Evolutionary conservation across 106 monocot genomes (phyloP).

Genomic region (Phalaenopsis aphrodite): DNA sequence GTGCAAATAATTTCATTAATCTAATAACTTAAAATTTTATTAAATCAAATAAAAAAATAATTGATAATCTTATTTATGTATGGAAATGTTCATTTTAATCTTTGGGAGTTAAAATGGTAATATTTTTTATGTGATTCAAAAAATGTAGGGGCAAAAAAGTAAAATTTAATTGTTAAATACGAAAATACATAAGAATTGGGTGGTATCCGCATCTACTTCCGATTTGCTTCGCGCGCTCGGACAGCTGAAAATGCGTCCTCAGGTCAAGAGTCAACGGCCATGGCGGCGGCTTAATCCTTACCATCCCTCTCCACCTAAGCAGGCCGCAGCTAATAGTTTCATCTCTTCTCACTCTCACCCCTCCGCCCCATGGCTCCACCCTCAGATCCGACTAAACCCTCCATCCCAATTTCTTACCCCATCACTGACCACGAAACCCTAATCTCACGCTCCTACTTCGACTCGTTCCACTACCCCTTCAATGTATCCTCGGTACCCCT

Average conservation of each 20-base stretch:
- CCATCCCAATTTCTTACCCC: slow-evolving; percentile 76
- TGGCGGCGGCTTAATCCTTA: neutral
- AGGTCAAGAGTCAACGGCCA: neutral
- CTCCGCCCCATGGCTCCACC: slow-evolving; percentile 11
- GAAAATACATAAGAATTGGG: too few relatives aligned
- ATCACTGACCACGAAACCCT: slow-evolving; percentile 52
- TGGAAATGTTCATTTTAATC: too few relatives aligned
- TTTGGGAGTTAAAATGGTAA: too few relatives aligned
- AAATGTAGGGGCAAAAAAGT: too few relatives aligned
- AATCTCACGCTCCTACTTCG: slow-evolving; percentile 49
- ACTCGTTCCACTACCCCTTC: slow-evolving; percentile 80
- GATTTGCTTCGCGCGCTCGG: neutral
- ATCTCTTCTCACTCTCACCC: too few relatives aligned
- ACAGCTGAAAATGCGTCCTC: neutral
- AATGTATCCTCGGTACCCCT: slow-evolving; percentile 66
- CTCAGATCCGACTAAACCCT: slow-evolving; percentile 44
- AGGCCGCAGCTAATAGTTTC: too few relatives aligned
- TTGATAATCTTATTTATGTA: too few relatives aligned
- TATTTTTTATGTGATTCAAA: too few relatives aligned
- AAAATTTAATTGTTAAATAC: too few relatives aligned
- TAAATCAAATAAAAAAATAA: too few relatives aligned
- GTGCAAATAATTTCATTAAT: too few relatives aligned
- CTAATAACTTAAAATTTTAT: too few relatives aligned
- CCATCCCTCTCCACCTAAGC: neutral
- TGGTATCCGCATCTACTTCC: neutral